Evolutionary conservation across 306 rosid genomes (phyloP), one percentile per base, ranked within the genome.

Genomic region (Inga leiocalycina): DNA sequence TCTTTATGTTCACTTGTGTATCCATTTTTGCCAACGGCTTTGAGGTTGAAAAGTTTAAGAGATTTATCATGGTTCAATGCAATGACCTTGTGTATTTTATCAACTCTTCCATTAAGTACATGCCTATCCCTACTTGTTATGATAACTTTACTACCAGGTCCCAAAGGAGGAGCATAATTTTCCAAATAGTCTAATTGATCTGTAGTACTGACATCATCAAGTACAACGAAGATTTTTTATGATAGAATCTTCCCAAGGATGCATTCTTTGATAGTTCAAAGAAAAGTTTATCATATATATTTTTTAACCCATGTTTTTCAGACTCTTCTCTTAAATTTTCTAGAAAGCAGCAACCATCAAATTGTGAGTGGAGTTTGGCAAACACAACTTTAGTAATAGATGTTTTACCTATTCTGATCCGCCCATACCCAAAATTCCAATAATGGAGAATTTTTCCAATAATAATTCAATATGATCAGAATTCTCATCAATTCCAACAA

Each of bases 381-480:
- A 83, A 83, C 49, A 80, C 24, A 16, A 4, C 51, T 61, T 54
- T 76, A 13, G 87, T 83, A 61, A 86, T 76, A 1, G 88, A 84
- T 44, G 88, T 24, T 24, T 87, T 87, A 0, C 90, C 90, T 1
- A 84, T 71, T 27, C 30, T 27, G 30, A 27, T 1, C 88, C 88
- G 0, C 82, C 83, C 83, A 87, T 77, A 2, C 84, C 88, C 86
- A 84, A 87, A 39, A 87, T 85, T 48, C 88, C 88, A 9, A 87
- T 5, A 17, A 24, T 27, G 30, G 8, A 44, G 70, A 8, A 0
- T 0, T 0, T 6, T 49, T 59, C 4, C 32, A 87, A 7, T 5
- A 78, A 39, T 0, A 3, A 2, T 32, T 87, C 81, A 6, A 83
- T 72, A 0, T 1, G 0, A 11, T 1, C 2, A 8, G 43, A 15